phyloP scores from a whole-genome alignment of 768 basidiomycete genomes.

The Termitomyces sp. region DNA sequence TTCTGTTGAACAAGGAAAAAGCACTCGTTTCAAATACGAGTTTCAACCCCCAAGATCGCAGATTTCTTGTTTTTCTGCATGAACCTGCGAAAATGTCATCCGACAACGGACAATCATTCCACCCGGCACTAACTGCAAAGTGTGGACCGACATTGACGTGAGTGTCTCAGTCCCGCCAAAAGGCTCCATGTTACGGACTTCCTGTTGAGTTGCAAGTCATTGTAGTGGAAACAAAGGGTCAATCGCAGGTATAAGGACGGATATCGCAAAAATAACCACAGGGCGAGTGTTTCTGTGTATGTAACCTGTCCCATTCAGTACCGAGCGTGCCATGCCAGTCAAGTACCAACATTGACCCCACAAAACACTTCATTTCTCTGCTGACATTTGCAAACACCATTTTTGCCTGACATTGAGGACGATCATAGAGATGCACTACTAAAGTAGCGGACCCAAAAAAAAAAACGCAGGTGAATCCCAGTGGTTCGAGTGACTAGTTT shows the following conservation, averaged over 20 bases:
- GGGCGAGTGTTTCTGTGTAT: conserved; percentile 89
- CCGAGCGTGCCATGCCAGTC: conserved; percentile 87
- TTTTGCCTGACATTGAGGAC: no score
- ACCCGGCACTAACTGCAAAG: conserved; percentile 85
- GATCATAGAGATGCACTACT: no score
- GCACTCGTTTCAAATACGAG: neutral
- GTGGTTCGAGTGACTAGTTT: no score
- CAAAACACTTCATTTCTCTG: no score
- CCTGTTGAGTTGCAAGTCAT: conserved; percentile 94
- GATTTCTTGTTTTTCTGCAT: conserved; percentile 85
- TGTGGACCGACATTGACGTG: conserved; percentile 82
- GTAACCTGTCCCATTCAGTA: conserved; percentile 92
- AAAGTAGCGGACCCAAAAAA: no score
- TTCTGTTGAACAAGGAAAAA: conserved; percentile 2
- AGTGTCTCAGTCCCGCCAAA: conserved; percentile 88
- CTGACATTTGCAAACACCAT: no score
- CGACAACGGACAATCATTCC: conserved; percentile 89
- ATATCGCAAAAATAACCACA: conserved; percentile 55
- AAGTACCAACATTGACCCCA: no score
- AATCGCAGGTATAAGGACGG: neutral
- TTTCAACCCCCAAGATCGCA: conserved; percentile 69
- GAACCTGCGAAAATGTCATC: conserved; percentile 91
- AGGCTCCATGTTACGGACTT: conserved; percentile 95
- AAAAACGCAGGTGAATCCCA: no score
- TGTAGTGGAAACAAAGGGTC: conserved; percentile 26